Percentiles rank a stretch among this genome's conserved stretches.
These are phyloP conservation scores for Cochlearia excelsa DNA, from an alignment of 345 rosid species.

Conservation along the genomic window DNA sequence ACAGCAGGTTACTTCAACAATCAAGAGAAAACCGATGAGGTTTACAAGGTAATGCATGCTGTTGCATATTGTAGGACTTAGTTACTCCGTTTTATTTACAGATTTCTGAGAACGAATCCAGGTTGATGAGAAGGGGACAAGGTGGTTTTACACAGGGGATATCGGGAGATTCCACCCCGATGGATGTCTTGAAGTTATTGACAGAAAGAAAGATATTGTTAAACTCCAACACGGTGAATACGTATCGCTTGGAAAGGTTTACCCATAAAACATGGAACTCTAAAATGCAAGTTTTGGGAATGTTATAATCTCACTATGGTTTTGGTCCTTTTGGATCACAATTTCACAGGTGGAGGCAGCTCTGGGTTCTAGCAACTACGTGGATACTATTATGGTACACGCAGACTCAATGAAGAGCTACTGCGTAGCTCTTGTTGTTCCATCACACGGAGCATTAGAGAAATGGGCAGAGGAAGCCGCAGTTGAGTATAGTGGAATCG, in stretches of 20 bases:
- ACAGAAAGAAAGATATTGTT: slow-evolving; percentile 90
- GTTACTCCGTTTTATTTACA: neutral
- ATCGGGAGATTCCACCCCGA: slow-evolving; percentile 81
- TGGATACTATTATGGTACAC: slow-evolving; percentile 71
- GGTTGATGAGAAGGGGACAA: slow-evolving; percentile 79
- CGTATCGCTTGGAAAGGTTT: slow-evolving; percentile 86
- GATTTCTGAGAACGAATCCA: slow-evolving; percentile 26
- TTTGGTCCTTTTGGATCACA: slow-evolving; percentile 15
- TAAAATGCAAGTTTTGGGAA: neutral
- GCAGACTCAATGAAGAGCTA: slow-evolving; percentile 68
- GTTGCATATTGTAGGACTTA: neutral
- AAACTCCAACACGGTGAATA: slow-evolving; percentile 97
- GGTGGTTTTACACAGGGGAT: slow-evolving; percentile 91
- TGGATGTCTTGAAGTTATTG: slow-evolving; percentile 91
- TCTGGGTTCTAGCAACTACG: slow-evolving; percentile 48
- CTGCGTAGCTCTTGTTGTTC: slow-evolving; percentile 77
- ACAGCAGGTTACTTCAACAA: slow-evolving; percentile 82
- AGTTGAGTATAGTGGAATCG: slow-evolving; percentile 39
- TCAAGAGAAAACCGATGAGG: slow-evolving; percentile 69
- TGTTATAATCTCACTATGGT: neutral
- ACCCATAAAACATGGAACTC: neutral
- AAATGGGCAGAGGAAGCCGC: slow-evolving; percentile 70
- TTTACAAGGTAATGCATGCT: slow-evolving; percentile 56
- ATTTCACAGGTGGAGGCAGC: slow-evolving; percentile 77
- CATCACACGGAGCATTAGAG: slow-evolving; percentile 54